A percentile compares a stretch with the other conserved stretches of the same genome.
These are phyloP conservation scores for Geotrichum restrictum DNA, from an alignment of 1,139 yeast genomes.

Conservation along the genomic window DNA sequence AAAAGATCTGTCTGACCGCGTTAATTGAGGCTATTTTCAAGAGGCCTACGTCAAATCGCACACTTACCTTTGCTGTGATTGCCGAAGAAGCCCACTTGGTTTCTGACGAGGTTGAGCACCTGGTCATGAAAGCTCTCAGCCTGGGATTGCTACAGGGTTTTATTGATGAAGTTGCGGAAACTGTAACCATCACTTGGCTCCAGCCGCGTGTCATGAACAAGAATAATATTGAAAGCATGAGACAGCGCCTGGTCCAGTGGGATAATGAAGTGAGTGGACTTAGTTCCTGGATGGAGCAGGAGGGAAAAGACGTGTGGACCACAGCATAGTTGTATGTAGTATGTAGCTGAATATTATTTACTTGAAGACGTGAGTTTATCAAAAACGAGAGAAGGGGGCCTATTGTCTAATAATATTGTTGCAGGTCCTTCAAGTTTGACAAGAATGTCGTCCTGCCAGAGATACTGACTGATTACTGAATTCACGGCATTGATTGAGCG, in stretches of 20 bases:
- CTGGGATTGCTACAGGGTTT: slow-evolving; percentile 77
- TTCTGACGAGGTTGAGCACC: slow-evolving; percentile 74
- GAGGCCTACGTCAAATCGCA: slow-evolving; percentile 70
- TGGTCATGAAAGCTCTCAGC: slow-evolving; percentile 87
- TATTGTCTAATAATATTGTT: slow-evolving; percentile 12
- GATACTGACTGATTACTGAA: slow-evolving; percentile 4
- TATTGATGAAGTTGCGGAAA: slow-evolving; percentile 79
- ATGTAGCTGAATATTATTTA: neutral
- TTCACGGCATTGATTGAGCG: neutral
- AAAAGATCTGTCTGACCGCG: slow-evolving; percentile 89
- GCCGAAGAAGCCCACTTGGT: slow-evolving; percentile 67
- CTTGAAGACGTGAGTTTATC: slow-evolving; percentile 8
- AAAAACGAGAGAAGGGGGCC: slow-evolving; percentile 6
- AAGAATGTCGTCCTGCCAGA: slow-evolving; percentile 18
- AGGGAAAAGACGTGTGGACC: slow-evolving; percentile 60
- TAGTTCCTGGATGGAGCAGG: slow-evolving; percentile 53
- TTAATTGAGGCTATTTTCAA: slow-evolving; percentile 81
- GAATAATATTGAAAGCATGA: slow-evolving; percentile 74
- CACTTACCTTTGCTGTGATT: slow-evolving; percentile 68
- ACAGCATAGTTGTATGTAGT: slow-evolving; percentile 22
- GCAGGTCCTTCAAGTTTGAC: slow-evolving; percentile 17
- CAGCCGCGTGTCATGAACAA: slow-evolving; percentile 89
- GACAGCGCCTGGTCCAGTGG: slow-evolving; percentile 72
- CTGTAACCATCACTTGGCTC: slow-evolving; percentile 84
- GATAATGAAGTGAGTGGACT: slow-evolving; percentile 64